Evolutionary conservation across 2,329 filamentous ascomycete genomes (phyloP).

Genomic region (Ophiobolus disseminans): DNA sequence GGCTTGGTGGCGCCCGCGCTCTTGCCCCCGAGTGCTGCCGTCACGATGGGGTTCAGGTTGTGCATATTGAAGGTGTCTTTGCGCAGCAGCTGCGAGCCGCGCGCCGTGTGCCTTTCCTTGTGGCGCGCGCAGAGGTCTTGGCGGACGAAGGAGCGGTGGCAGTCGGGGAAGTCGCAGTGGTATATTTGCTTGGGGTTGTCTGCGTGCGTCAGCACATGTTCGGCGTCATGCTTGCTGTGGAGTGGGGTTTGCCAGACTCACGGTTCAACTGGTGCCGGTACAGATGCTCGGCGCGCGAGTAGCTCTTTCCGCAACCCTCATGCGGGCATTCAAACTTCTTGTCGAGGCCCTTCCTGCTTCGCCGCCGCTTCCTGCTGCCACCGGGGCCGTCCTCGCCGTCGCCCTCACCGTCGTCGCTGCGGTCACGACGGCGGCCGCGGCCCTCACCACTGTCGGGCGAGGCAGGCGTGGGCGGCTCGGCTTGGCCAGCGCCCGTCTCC

Average conservation of each 20-base stretch:
- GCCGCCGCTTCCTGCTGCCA: slow-evolving; percentile 63
- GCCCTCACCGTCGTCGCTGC: slow-evolving; percentile 40
- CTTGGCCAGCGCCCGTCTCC: slow-evolving; percentile 36
- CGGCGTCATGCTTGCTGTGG: background rate
- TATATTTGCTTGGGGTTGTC: slow-evolving; percentile 96
- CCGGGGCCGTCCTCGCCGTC: slow-evolving; percentile 41
- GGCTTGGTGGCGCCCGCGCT: slow-evolving; percentile 29
- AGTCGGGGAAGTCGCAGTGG: slow-evolving; percentile 89
- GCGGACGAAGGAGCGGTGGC: slow-evolving; percentile 87
- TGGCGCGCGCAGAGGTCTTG: slow-evolving; percentile 84
- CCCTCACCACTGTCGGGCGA: slow-evolving; percentile 45
- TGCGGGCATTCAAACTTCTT: slow-evolving; percentile 77
- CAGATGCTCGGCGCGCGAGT: slow-evolving; percentile 94
- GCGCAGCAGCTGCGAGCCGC: slow-evolving; percentile 76
- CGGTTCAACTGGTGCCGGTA: slow-evolving; percentile 96
- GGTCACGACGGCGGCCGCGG: slow-evolving; percentile 48
- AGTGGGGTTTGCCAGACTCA: slow-evolving; percentile 54
- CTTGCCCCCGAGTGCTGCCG: slow-evolving; percentile 47
- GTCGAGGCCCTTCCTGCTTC: slow-evolving; percentile 79
- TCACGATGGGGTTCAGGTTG: slow-evolving; percentile 53
- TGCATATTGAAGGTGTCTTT: slow-evolving; percentile 71
- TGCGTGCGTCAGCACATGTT: slow-evolving; percentile 40
- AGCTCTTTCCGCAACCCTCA: slow-evolving; percentile 91
- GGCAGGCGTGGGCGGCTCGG: slow-evolving; percentile 41
- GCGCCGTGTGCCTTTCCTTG: slow-evolving; percentile 60